These are phyloP conservation scores for Acanthamoeba triangularis DNA, from an alignment of 208 protist species.

Conservation along the genomic window DNA sequence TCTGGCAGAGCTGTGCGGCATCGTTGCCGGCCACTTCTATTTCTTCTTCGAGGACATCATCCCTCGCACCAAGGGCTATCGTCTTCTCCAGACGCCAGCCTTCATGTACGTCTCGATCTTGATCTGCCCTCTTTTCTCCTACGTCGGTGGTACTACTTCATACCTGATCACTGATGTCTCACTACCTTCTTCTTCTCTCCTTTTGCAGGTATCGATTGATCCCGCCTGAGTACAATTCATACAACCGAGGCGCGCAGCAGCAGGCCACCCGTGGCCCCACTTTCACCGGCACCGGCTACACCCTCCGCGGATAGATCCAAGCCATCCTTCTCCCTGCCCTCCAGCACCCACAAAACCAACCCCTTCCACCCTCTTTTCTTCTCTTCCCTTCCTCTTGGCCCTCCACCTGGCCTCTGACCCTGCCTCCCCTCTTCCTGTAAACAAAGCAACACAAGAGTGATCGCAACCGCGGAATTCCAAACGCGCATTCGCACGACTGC, in stretches of 20 bases:
- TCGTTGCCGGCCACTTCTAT: slow-evolving; percentile 65
- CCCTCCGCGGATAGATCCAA: background rate
- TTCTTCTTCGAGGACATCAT: slow-evolving; percentile 70
- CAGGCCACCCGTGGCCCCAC: background rate
- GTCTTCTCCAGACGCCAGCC: background rate
- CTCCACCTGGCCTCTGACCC: background rate
- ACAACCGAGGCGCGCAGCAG: background rate
- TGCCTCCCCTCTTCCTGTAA: background rate
- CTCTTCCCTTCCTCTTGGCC: background rate
- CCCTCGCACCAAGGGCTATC: slow-evolving; percentile 28
- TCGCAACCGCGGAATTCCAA: no score
- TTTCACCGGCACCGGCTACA: slow-evolving; percentile 1
- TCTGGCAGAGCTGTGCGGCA: slow-evolving; percentile 2
- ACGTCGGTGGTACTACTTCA: background rate
- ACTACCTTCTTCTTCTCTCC: no score
- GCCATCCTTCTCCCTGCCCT: background rate
- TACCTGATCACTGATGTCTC: no score
- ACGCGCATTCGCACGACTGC: no score
- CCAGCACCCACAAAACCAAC: background rate
- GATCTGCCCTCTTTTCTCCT: background rate
- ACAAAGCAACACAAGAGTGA: background rate
- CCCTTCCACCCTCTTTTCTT: background rate
- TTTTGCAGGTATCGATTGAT: slow-evolving; percentile 1
- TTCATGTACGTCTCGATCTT: background rate
- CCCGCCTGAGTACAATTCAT: slow-evolving; percentile 21